A percentile compares a stretch with the other conserved stretches of the same genome.
Conservation (phyloP, 106 monocot species). For the Dioscorea alata region DNA sequence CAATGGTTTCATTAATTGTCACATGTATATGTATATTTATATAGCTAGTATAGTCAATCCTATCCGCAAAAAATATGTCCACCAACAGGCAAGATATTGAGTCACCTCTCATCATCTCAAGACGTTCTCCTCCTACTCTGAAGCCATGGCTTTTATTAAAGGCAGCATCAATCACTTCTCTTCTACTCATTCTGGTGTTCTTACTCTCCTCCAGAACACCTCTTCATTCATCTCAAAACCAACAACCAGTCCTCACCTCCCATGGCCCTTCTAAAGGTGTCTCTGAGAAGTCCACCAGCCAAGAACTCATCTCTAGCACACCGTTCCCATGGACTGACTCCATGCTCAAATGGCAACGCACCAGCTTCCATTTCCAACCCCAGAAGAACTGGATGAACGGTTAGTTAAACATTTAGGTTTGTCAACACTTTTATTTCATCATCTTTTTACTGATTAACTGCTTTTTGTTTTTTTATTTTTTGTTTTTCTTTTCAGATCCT, state of each 20-base stretch:
- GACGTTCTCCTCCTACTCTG: too few species aligned
- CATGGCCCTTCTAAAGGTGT: constrained; percentile 40
- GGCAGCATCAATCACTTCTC: too few species aligned
- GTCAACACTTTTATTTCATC: not conserved
- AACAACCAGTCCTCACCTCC: not conserved
- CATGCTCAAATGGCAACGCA: constrained; percentile 71
- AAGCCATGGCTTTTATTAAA: too few species aligned
- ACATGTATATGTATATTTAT: too few species aligned
- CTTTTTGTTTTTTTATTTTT: constrained; percentile 9
- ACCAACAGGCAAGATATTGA: too few species aligned
- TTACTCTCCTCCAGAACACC: too few species aligned
- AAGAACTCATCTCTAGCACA: constrained; percentile 4
- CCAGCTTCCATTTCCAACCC: constrained; percentile 74
- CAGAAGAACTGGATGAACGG: constrained; percentile 85
- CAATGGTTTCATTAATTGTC: too few species aligned
- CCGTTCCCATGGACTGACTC: constrained; percentile 45
- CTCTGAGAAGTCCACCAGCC: constrained; percentile 52
- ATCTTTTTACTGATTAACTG: not conserved
- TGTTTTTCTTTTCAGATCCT: constrained; percentile 39
- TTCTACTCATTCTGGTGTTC: too few species aligned
- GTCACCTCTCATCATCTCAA: too few species aligned
- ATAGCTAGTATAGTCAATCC: too few species aligned
- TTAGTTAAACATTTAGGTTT: not conserved
- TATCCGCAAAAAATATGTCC: too few species aligned
- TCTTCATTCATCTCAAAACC: too few species aligned